These are phyloP conservation scores for Leccinellum luteum DNA, from an alignment of 768 basidiomycete genomes.

Conservation along the genomic window DNA sequence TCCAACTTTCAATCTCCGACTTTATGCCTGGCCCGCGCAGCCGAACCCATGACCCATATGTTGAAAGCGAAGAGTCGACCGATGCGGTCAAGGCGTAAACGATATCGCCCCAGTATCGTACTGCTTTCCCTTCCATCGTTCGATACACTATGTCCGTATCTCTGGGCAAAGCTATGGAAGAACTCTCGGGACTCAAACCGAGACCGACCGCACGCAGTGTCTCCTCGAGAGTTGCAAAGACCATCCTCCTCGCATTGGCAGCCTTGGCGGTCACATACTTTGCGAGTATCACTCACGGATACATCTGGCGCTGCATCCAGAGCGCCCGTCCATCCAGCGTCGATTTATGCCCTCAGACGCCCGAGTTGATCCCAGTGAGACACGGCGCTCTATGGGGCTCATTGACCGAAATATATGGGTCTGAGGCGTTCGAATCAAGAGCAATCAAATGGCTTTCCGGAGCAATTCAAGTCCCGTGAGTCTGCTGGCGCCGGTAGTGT, in stretches of 20 bases:
- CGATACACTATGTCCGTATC: slow-evolving; percentile 12
- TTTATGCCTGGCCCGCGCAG: no score
- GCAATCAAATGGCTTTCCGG: slow-evolving; percentile 38
- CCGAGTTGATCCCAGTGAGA: slow-evolving; percentile 32
- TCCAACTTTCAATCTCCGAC: no score
- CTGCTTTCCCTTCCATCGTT: neutral
- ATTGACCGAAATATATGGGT: slow-evolving; percentile 31
- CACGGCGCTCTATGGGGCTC: slow-evolving; percentile 33
- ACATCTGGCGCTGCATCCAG: slow-evolving; percentile 5
- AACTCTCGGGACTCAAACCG: slow-evolving; percentile 12
- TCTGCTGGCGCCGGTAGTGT: slow-evolving; percentile 2
- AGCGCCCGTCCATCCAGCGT: neutral
- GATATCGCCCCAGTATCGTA: no score
- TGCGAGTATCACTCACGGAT: neutral
- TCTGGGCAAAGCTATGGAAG: slow-evolving; percentile 4
- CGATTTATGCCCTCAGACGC: slow-evolving; percentile 35
- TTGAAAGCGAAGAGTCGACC: no score
- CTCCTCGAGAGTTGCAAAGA: slow-evolving; percentile 11
- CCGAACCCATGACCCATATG: no score
- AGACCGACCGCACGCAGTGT: neutral
- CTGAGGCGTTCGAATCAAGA: slow-evolving; percentile 34
- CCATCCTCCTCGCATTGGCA: slow-evolving; percentile 14
- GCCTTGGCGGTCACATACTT: slow-evolving; percentile 17
- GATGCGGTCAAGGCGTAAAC: no score
- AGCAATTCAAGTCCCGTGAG: slow-evolving; percentile 41